phyloP scores from a whole-genome alignment of 73 alveolate species.

The Paramecium sexaurelia region DNA sequence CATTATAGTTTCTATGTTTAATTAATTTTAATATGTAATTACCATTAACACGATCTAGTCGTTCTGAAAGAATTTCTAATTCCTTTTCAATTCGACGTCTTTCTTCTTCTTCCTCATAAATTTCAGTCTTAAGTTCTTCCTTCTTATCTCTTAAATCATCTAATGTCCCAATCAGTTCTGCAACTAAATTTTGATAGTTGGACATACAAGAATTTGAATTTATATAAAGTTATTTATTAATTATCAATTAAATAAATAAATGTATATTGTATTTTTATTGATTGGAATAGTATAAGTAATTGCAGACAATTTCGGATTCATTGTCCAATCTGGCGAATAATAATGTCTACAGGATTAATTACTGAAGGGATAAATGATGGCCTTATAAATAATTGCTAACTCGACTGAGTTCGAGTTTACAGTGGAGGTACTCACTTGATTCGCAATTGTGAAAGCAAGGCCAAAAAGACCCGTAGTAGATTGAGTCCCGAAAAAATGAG shows the following conservation, averaged over 20 bases:
- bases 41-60: constrained; percentile 25
- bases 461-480: background rate
- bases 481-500: constrained; percentile 14
- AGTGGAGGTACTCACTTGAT: background rate
- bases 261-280: background rate
- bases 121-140: background rate
- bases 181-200: background rate
- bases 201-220: background rate
- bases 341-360: background rate
- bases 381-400: constrained; percentile 4
- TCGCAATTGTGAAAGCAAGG: constrained; percentile 19
- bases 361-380: constrained; percentile 18
- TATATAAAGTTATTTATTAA: background rate
- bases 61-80: background rate
- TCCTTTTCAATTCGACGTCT: background rate
- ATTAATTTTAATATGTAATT: background rate
- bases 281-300: background rate
- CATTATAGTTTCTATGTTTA: background rate
- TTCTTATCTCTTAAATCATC: background rate
- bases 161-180: background rate
- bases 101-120: constrained; percentile 31
- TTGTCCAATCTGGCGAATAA: no score
- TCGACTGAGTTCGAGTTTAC: constrained; percentile 40
- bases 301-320: constrained; percentile 6
- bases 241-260: background rate